phyloP scores from a whole-genome alignment of 1,284 basidiomycete genomes.

The Apiotrichum gracile region DNA sequence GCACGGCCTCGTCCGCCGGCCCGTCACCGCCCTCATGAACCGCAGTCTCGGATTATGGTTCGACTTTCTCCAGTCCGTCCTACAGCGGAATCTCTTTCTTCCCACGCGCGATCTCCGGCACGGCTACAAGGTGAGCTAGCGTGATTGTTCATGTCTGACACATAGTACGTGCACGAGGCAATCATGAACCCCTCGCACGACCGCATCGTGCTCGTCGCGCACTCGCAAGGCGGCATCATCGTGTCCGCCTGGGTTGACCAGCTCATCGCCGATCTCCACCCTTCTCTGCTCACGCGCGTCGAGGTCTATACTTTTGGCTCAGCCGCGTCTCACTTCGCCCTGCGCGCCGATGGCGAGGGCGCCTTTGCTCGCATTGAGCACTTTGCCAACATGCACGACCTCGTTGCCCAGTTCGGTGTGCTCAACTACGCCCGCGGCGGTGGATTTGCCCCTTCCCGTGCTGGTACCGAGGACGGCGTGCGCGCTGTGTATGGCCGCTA shows the following conservation, averaged over 20 bases:
- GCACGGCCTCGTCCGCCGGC: slow-evolving; percentile 21
- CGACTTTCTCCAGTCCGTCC: slow-evolving; percentile 27
- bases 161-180: not conserved
- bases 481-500: slow-evolving; percentile 20
- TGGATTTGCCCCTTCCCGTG: not conserved
- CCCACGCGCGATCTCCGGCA: slow-evolving; percentile 22
- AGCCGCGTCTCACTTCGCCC: slow-evolving; percentile 28
- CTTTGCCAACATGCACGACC: slow-evolving; percentile 25
- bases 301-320: slow-evolving; percentile 37
- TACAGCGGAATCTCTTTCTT: slow-evolving; percentile 27
- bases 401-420: slow-evolving; percentile 22
- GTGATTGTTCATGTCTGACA: not conserved
- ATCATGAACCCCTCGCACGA: slow-evolving; percentile 15
- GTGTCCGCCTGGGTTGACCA: slow-evolving; percentile 24
- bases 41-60: slow-evolving; percentile 28
- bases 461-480: slow-evolving; percentile 2
- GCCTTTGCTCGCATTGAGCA: slow-evolving; percentile 26
- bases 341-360: not conserved
- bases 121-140: slow-evolving; percentile 10
- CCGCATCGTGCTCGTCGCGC: slow-evolving; percentile 31
- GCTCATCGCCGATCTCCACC: slow-evolving; percentile 24
- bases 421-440: slow-evolving; percentile 2
- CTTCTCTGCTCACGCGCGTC: slow-evolving; percentile 19
- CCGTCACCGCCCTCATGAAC: slow-evolving; percentile 26
- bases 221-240: slow-evolving; percentile 32